These are phyloP conservation scores for Debaryomycetaceae sp. DNA, from an alignment of 1,139 yeast genomes.

Conservation along the genomic window DNA sequence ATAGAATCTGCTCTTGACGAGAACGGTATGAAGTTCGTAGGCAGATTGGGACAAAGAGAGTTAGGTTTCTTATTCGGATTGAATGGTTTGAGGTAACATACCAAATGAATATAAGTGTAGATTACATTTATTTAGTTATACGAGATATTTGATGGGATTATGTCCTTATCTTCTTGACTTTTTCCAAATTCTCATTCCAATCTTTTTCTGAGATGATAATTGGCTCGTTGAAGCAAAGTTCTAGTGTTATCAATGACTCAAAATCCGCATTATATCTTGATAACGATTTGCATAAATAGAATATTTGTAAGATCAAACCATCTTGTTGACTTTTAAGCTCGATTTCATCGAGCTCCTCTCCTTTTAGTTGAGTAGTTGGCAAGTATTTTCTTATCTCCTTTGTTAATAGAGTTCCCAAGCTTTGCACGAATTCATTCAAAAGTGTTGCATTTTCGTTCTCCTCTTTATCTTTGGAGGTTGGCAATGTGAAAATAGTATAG, in stretches of 20 bases:
- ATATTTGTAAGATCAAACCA: conserved; percentile 65
- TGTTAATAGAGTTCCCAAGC: conserved; percentile 25
- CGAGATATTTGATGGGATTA: conserved; percentile 4
- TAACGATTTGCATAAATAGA: conserved; percentile 74
- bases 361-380: conserved; percentile 17
- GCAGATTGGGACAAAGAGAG: conserved; percentile 66
- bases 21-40: conserved; percentile 60
- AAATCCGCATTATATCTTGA: conserved; percentile 70
- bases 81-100: conserved; percentile 23
- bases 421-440: conserved; percentile 32
- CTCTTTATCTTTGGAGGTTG: conserved; percentile 9
- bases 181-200: conserved; percentile 35
- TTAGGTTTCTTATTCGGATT: conserved; percentile 78
- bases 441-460: conserved; percentile 24
- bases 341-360: conserved; percentile 23
- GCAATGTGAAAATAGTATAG: conserved; percentile 52
- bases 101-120: conserved; percentile 1
- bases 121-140: background rate
- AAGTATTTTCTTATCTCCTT: conserved; percentile 25
- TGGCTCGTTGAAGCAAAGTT: conserved; percentile 22
- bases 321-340: conserved; percentile 47
- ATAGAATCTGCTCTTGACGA: conserved; percentile 80
- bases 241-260: conserved; percentile 42
- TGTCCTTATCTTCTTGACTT: conserved; percentile 33
- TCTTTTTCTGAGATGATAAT: conserved; percentile 28